Base-by-base conservation (phyloP, 2,329 filamentous ascomycete genomes). In the Didymella keratinophila region DNA sequence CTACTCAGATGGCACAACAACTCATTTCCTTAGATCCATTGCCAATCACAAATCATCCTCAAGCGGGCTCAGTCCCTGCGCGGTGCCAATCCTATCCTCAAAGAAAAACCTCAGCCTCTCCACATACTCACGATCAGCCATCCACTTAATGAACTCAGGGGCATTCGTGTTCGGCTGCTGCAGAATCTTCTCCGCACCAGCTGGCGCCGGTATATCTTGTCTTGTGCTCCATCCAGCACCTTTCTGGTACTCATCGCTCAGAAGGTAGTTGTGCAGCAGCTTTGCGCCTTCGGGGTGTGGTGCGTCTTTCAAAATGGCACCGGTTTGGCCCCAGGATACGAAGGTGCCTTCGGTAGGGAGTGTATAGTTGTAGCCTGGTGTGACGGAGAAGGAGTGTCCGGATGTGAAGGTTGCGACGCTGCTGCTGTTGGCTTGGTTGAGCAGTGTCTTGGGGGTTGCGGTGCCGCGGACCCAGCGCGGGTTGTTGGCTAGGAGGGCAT, bases 381-480 rank as follows among this genome's bases (percentile, higher is more conserved):
- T 12, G 4, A 39, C 16, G 1, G n/a, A 8, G 30, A 59, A 42
- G 32, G 54, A 60, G 28, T 52, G 45, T 0, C 53, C 28, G 1
- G 61, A 58, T 2, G 59, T 64, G 44, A 73, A 74, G 23, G 64
- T 53, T 4, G 62, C 67, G 1, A 50, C 56, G 37, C 63, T 67
- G 20, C 59, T 56, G 58, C 47, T 66, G 61, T 74, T 72, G 25
- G 61, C 58, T 12, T 69, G 32, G 3, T 39, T 20, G 28, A 81
- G 47, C 10, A 83, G 60, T 0, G 75, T 75, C 1, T 41, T 54
- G 0, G 83, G 81, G 0, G 81, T 83, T 2, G 70, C 73, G 0
- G 79, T 80, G 9, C 83, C 83, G 23, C 83, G 82, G 16, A 86
- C 82, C 83, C 84, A 85, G 36, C 71, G 73, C 0, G 82, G 81